Evolutionary conservation across 2,329 filamentous ascomycete species (phyloP), one percentile per base, ranked within the genome.

Genomic region (Trichoderma guizhouense): DNA sequence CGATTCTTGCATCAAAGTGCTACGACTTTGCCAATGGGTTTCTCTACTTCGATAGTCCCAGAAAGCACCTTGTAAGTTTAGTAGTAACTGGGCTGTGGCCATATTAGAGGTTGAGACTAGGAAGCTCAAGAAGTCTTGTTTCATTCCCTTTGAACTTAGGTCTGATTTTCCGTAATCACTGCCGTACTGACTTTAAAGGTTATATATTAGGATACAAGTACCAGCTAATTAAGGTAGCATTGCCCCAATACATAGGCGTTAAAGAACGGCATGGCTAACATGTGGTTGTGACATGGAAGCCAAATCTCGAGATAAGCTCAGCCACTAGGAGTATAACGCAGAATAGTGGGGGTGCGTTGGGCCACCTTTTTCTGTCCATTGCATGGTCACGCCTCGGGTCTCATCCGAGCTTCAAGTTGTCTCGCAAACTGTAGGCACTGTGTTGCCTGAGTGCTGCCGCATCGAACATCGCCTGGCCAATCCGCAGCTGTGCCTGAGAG

Each of bases 281-380:
- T 53, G 47, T 53, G 21, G 9, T 53, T 53, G n/a, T 53, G n/a
- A 18, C 60, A 26, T n/a, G 39, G 39, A 43, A 8, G 21, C 11
- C 24, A 26, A 36, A 12, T 24, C 39, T 43, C 6, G 39, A 39
- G 8, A 36, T 61, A 69, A 28, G 67, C 57, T 51, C 39, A 69
- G 67, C 67, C 39, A 62, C 51, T 67, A 30, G 30, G 43, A 53
- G 24, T 7, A 30, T 11, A 30, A 53, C 15, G 67, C 30, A 51
- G 30, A 28, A 62, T 32, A 61, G 67, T 69, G 67, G 67, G 66
- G 67, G 24, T 69, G 67, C 58, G 57, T 15, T 51, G 66, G n/a
- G 36, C 36, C 66, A 30, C 30, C 15, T 60, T 53, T 69, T 62
- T 15, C 57, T 61, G 65, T 26, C 21, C 26, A 32, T 55, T 55